Evolutionary conservation across 1,284 basidiomycete species (phyloP).

Genomic region (Termitomyces sp.): DNA sequence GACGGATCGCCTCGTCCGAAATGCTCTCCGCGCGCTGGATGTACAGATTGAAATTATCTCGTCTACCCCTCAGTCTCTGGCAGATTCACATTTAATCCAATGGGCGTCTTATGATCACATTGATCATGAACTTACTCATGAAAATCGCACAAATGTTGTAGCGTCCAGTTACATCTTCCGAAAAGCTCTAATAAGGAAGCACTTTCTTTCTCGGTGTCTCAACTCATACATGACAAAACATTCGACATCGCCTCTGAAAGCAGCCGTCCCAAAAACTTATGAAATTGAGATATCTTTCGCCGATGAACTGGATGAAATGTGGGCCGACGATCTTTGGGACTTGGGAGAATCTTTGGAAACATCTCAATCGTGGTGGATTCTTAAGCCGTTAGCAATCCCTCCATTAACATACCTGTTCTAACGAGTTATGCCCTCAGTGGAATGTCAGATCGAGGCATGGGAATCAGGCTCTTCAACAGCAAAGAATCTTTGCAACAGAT

Average conservation of each 20-base stretch:
- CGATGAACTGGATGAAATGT: slow-evolving; percentile 94
- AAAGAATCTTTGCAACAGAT: slow-evolving; percentile 73
- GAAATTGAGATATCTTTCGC: slow-evolving; percentile 87
- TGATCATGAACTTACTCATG: slow-evolving; percentile 67
- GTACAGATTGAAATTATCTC: slow-evolving; percentile 27
- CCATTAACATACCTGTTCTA: slow-evolving; percentile 1
- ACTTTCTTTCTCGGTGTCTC: slow-evolving; percentile 81
- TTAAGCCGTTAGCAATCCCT: slow-evolving; percentile 68
- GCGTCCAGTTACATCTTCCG: slow-evolving; percentile 88
- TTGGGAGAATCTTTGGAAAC: slow-evolving; percentile 61
- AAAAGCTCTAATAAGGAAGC: slow-evolving; percentile 93
- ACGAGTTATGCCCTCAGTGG: slow-evolving; percentile 38
- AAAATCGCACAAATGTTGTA: slow-evolving; percentile 45
- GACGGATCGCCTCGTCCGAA: slow-evolving; percentile 64
- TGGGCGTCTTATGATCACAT: slow-evolving; percentile 84
- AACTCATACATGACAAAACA: slow-evolving; percentile 74
- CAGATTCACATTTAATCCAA: slow-evolving; percentile 45
- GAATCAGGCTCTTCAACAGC: slow-evolving; percentile 86
- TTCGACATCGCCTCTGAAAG: slow-evolving; percentile 48
- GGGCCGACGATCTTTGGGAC: slow-evolving; percentile 92
- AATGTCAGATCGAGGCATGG: slow-evolving; percentile 95
- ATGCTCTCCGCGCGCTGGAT: slow-evolving; percentile 47
- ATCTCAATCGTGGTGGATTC: slow-evolving; percentile 75
- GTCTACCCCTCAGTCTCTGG: slow-evolving; percentile 15
- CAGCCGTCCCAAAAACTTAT: slow-evolving; percentile 76